Base-by-base conservation (phyloP, 805 yeast genomes). In the Lipomyces mesembrius region DNA sequence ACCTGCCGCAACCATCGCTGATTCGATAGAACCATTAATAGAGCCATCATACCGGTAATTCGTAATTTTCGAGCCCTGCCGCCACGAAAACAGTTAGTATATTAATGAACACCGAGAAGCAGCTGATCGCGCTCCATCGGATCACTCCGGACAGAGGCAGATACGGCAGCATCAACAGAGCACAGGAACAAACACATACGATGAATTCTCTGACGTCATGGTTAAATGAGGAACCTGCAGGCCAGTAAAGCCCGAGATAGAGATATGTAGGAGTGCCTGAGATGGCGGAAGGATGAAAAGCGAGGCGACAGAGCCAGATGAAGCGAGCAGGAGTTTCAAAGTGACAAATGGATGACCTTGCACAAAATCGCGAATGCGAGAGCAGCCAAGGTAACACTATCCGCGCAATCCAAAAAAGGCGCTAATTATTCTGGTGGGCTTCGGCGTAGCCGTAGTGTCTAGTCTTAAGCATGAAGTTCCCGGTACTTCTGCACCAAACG, bases 61-160 rank as follows among this genome's bases (percentile, higher is more conserved):
- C 71, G 66, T 64, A 69, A 60, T 65, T 64, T 64, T 37, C 64
- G 64, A 25, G 69, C 35, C 60, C 72, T 69, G 57, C 49, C 5
- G 9, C 8, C 12, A 20, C 39, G 46, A 29, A n/a, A 60, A 29
- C 22, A 17, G 53, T 56, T 57, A 60, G 60, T 7, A 35, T 22
- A 12, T 22, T n/a, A 8, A 37, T 29, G 32, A 11, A 62, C 17
- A 8, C 14, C 20, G 20, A 55, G 29, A 49, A 57, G 6, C 22
- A 51, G 37, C 34, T 20, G 53, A 49, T 53, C 35, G 59, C 58
- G 55, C 58, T 17, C 37, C 25, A 25, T 29, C 59, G 65, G 62
- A 62, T 43, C 60, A 58, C 62, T 22, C 62, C 59, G 53, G 62
- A 11, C 35, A 4, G 53, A 37, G 56, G 53, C 32, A 14, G 25